These are phyloP conservation scores for Microsporum ferrugineum DNA, from an alignment of 2,329 filamentous ascomycete species.

Conservation along the genomic window DNA sequence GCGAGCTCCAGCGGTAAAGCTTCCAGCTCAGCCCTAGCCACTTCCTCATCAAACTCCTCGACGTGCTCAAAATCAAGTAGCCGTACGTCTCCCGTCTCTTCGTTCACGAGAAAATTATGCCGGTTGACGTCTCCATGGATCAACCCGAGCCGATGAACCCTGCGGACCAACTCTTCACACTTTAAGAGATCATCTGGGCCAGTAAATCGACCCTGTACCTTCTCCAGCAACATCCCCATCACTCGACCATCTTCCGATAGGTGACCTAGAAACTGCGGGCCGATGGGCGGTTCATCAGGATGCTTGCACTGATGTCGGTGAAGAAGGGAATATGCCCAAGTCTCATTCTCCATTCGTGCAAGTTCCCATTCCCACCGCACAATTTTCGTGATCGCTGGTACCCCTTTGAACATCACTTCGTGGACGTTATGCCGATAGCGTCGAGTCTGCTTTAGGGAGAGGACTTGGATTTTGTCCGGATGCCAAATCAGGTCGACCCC, in stretches of 20 bases:
- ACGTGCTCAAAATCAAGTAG: conserved; percentile 6
- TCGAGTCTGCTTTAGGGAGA: background rate
- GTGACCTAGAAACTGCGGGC: conserved; percentile 6
- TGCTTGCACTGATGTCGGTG: background rate
- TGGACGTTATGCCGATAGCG: conserved; percentile 1
- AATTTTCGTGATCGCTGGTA: conserved; percentile 8
- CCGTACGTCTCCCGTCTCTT: background rate
- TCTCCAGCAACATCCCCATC: conserved; percentile 8
- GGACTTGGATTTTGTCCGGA: background rate
- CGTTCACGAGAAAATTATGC: conserved; percentile 6
- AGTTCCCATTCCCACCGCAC: conserved; percentile 6
- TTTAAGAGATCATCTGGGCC: background rate
- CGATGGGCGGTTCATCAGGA: background rate
- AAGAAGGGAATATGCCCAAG: background rate
- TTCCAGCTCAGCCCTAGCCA: background rate
- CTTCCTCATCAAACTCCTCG: background rate
- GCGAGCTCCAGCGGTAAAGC: background rate
- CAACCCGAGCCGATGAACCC: conserved; percentile 4
- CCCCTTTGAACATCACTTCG: background rate
- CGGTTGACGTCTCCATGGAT: conserved; percentile 10
- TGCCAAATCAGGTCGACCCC: background rate
- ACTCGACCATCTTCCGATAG: conserved; percentile 6
- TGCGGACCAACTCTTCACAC: background rate
- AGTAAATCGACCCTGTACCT: background rate
- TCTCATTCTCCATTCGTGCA: conserved; percentile 5